Evolutionary conservation across 148 eudicot species (phyloP), one percentile per base, ranked within the genome.

Genomic region (Dianthus caryophyllus): DNA sequence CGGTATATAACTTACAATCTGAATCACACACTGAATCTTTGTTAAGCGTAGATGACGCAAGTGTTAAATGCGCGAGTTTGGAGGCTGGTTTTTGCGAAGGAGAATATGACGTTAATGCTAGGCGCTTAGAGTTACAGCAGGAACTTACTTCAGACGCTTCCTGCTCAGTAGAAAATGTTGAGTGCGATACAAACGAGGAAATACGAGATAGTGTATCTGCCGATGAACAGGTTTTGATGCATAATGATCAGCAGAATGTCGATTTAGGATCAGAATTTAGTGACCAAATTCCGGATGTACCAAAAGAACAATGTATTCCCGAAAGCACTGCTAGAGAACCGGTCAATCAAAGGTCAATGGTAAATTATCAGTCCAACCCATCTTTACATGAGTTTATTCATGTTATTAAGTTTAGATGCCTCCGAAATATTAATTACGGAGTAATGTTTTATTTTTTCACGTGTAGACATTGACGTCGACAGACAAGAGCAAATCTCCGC

Each of bases 261-360:
- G 67, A 71, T 52, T 41, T 77, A n/a, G 67, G 59, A 47, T 74
- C 57, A 30, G 24, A 7, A 59, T 47, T 41, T 48, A 71, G 57
- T 36, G 65, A 49, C 5, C 57, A 66, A 47, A 46, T 31, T 55
- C 29, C 65, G 15, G 76, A 67, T 26, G 63, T 67, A 12, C 59
- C 59, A 6, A 58, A 67, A 16, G 72, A 71, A 36, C 48, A 61
- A 61, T 11, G 36, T n/a, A 38, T 24, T 44, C 33, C 66, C 20
- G 49, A 17, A 2, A 11, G 29, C 17, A 61, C 36, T 48, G 56
- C 61, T 68, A 38, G 31, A 24, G 50, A 16, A 64, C 61, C 68
- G 61, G 54, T 55, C 43, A 18, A 49, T 61, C 71, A 39, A 52
- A 39, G 55, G 38, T 27, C 57, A 47, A 64, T 77, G 93, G 93